Evolutionary conservation across 1,139 yeast species (phyloP).

Genomic region (Sugiyamaella xylanicola): DNA sequence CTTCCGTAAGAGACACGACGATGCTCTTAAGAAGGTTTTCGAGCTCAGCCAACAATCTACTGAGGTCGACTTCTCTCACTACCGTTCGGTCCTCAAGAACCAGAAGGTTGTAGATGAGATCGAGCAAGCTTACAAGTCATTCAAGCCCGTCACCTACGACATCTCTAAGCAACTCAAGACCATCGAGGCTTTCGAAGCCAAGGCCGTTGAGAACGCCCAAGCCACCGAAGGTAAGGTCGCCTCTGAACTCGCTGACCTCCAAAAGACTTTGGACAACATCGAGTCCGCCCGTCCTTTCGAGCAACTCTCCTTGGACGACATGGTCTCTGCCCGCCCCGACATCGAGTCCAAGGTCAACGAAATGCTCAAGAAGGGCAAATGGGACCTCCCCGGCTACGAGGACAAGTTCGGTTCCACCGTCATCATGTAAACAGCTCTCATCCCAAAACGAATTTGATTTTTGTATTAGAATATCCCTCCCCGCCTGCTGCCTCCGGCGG

Average conservation of each 20-base stretch:
- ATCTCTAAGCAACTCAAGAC: slow-evolving; percentile 87
- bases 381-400: slow-evolving; percentile 98
- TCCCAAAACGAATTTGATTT: neutral
- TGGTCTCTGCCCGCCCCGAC: slow-evolving; percentile 94
- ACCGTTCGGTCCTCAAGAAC: slow-evolving; percentile 82
- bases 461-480: neutral
- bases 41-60: slow-evolving; percentile 72
- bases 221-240: slow-evolving; percentile 87
- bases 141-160: slow-evolving; percentile 84
- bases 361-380: slow-evolving; percentile 95
- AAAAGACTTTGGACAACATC: slow-evolving; percentile 87
- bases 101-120: slow-evolving; percentile 76
- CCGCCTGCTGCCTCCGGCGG: neutral
- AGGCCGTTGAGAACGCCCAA: slow-evolving; percentile 95
- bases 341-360: slow-evolving; percentile 93
- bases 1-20: slow-evolving; percentile 98
- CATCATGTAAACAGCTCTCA: slow-evolving; percentile 63
- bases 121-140: slow-evolving; percentile 70
- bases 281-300: slow-evolving; percentile 97
- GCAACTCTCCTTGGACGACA: slow-evolving; percentile 93
- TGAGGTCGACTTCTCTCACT: slow-evolving; percentile 77
- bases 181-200: slow-evolving; percentile 89
- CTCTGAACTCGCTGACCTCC: slow-evolving; percentile 81
- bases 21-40: slow-evolving; percentile 81
- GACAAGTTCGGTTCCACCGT: slow-evolving; percentile 96